phyloP scores from a whole-genome alignment of 163 green algal genomes.

The Chlamydomonas reinhardtii region DNA sequence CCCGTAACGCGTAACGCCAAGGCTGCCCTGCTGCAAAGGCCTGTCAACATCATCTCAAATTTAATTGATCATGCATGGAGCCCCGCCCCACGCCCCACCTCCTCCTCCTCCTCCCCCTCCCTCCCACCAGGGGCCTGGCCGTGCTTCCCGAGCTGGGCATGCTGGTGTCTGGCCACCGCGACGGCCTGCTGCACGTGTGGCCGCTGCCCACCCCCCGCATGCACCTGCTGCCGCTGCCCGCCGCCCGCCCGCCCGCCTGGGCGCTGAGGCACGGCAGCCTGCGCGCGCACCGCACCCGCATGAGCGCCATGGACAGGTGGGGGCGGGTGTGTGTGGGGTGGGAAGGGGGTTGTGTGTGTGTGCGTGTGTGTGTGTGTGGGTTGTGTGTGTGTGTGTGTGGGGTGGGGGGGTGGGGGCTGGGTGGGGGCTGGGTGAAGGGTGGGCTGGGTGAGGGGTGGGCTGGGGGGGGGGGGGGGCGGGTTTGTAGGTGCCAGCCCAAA shows the following conservation, averaged over 20 bases:
- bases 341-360: background rate
- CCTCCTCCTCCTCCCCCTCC: too few species aligned
- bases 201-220: slow-evolving; percentile 5
- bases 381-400: background rate
- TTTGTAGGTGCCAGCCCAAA: too few species aligned
- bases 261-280: background rate
- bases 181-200: slow-evolving; percentile 17
- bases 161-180: slow-evolving; percentile 6
- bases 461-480: too few species aligned
- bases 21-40: too few species aligned
- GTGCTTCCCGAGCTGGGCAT: slow-evolving; percentile 10
- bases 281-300: background rate
- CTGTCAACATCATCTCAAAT: too few species aligned
- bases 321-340: background rate
- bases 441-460: too few species aligned
- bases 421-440: too few species aligned
- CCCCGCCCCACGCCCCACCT: background rate
- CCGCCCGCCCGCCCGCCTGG: background rate
- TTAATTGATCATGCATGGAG: background rate
- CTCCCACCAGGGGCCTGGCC: background rate
- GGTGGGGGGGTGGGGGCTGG: too few species aligned
- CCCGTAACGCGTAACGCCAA: too few species aligned
- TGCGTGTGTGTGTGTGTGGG: background rate
- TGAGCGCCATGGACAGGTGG: slow-evolving; percentile 4
- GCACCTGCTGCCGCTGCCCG: slow-evolving; percentile 7